Evolutionary conservation across 805 yeast genomes (phyloP), one percentile per base, ranked within the genome.

Genomic region (Wickerhamiella sorbophila): DNA sequence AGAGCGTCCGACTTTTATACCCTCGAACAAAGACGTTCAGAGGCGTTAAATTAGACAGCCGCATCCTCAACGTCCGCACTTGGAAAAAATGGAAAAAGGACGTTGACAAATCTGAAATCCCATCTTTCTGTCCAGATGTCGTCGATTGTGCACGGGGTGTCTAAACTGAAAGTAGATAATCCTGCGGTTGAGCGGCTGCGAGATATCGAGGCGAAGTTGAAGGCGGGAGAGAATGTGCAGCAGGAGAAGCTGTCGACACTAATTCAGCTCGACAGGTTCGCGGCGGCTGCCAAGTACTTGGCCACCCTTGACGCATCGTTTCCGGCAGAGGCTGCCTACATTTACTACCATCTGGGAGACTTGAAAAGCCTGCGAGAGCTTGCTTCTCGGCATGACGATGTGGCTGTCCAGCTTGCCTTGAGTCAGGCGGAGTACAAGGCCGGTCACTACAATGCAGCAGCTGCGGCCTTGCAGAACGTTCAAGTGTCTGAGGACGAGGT

Each of bases 261-360:
- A 53, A 74, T 76, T 55, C 74, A 74, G 50, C 58, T 71, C 44
- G 85, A 79, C 54, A 63, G 65, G 46, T 78, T 72, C 57, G 56
- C 54, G 33, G 60, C 62, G 38, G 84, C 81, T 0, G 49, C 58
- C 16, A 61, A 66, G 41, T 49, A 71, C 31, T 50, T 74, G 38
- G 52, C 60, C n/a, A 57, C 63, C 32, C 20, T 33, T 8, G 34
- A 19, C 4, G 35, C 41, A 21, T 38, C 39, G 27, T 31, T 40
- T 31, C 48, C 52, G 5, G 53, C 72, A 39, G 82, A 75, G 52
- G 61, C 64, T 22, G 75, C 77, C 2, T 79, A 80, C 51, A 63
- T 76, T 5, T 68, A 68, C 52, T 79, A 80, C 59, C 72, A 76
- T 47, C 51, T 70, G 4, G 81, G 77, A 17, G 54, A 67, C 36